A percentile compares a stretch with the other conserved stretches of the same genome.
These are phyloP conservation scores for Tolypocladium sp. DNA, from an alignment of 2,329 filamentous ascomycete genomes.

Conservation along the genomic window DNA sequence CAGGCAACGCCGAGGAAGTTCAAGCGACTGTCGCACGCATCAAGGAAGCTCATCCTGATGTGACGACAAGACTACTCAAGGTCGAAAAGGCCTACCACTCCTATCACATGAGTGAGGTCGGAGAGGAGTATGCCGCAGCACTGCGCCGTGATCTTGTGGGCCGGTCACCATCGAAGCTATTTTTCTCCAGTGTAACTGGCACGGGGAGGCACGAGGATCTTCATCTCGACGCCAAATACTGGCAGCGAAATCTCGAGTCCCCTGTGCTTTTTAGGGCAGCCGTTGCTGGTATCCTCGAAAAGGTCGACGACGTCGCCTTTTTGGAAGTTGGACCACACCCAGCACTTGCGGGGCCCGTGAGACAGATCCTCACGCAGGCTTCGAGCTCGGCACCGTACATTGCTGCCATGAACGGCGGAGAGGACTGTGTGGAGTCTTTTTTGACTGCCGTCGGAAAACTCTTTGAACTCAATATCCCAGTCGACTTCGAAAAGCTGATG, in stretches of 20 bases:
- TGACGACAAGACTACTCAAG: neutral
- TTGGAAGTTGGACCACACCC: conserved; percentile 14
- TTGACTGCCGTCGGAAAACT: conserved; percentile 6
- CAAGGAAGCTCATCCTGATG: neutral
- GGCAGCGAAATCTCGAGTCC: conserved; percentile 6
- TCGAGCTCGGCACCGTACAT: conserved; percentile 1
- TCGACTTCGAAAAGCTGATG: conserved; percentile 4
- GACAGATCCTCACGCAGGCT: conserved; percentile 5
- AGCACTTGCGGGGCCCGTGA: conserved; percentile 10
- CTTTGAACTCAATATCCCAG: neutral
- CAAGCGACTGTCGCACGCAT: neutral
- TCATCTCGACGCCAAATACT: conserved; percentile 3
- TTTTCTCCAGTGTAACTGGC: too few relatives aligned
- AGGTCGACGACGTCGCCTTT: neutral
- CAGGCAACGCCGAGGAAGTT: conserved; percentile 4
- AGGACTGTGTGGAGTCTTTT: neutral
- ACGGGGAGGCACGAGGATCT: too few relatives aligned
- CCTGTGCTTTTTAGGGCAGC: conserved; percentile 5
- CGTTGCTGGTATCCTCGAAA: neutral
- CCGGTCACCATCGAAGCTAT: too few relatives aligned
- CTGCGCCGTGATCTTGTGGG: too few relatives aligned
- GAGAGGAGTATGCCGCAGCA: neutral
- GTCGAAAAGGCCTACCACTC: conserved; percentile 24
- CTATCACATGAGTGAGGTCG: conserved; percentile 6
- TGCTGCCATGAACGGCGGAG: conserved; percentile 3